Evolutionary conservation across 1,284 basidiomycete species (phyloP).

Genomic region (Ganoderma multipileum): DNA sequence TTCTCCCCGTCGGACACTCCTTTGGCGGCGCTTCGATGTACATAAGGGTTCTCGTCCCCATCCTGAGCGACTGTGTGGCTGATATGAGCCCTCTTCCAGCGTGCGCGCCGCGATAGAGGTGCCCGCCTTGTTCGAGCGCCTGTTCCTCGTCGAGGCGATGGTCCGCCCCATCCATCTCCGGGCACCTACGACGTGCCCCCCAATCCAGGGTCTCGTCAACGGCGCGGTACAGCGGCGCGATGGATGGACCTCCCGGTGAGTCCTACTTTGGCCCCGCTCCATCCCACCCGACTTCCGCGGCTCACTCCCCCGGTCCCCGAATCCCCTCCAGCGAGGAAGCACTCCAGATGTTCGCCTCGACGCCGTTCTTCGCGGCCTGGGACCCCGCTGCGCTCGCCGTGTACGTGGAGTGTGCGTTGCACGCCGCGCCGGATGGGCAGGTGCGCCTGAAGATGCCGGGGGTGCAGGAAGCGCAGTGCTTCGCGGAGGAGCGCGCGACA

Average conservation of each 20-base stretch:
- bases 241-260: conserved; percentile 67
- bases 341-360: conserved; percentile 53
- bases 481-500: conserved; percentile 50
- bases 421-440: conserved; percentile 43
- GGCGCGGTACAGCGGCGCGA: conserved; percentile 70
- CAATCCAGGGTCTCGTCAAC: conserved; percentile 36
- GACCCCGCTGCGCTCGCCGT: conserved; percentile 68
- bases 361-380: conserved; percentile 80
- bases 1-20: conserved; percentile 83
- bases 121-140: conserved; percentile 74
- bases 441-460: conserved; percentile 69
- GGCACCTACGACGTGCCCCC: conserved; percentile 16
- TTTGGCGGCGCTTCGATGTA: conserved; percentile 79
- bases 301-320: background rate
- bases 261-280: background rate
- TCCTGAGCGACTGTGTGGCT: background rate
- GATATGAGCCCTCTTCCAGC: conserved; percentile 40
- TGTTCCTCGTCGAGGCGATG: conserved; percentile 86
- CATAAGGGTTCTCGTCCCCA: conserved; percentile 37
- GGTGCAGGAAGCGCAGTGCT: conserved; percentile 63
- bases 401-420: conserved; percentile 75
- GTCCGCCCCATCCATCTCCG: conserved; percentile 49
- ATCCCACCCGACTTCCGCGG: background rate
- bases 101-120: conserved; percentile 64
- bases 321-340: conserved; percentile 65